Percentiles rank a stretch among this genome's conserved stretches.
phyloP scores from a whole-genome alignment of 495 filamentous ascomycete species.

The Haplographium delicatum region DNA sequence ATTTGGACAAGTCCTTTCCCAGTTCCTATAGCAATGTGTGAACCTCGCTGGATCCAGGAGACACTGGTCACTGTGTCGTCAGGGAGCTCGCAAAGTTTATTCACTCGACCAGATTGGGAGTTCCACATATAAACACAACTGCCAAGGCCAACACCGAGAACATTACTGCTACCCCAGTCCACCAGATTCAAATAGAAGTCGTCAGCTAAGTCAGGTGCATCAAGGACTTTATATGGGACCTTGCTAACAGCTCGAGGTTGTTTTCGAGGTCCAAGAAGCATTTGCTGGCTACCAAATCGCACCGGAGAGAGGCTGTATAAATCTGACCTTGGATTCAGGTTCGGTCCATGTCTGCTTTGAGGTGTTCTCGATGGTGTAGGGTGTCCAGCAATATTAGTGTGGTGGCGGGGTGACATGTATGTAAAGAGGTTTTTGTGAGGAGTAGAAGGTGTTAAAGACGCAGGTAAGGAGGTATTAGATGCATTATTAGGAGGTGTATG shows the following conservation, averaged over 20 bases:
- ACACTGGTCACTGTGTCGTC: constrained; percentile 96
- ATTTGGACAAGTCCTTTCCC: constrained; percentile 92
- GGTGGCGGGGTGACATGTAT: constrained; percentile 76
- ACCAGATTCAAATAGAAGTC: constrained; percentile 98
- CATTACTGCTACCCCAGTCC: constrained; percentile 95
- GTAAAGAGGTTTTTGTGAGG: constrained; percentile 97
- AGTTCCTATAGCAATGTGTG: constrained; percentile 91
- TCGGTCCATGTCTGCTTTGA: constrained; percentile 75
- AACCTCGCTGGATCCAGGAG: constrained; percentile 94
- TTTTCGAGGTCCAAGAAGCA: constrained; percentile 84
- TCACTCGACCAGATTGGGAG: constrained; percentile 76
- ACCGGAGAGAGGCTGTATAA: constrained; percentile 93
- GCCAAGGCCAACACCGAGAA: constrained; percentile 85
- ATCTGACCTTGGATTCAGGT: constrained; percentile 81
- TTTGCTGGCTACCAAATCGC: constrained; percentile 80
- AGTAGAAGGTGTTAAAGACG: constrained; percentile 80
- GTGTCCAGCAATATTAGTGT: constrained; percentile 58
- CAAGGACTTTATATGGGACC: constrained; percentile 94
- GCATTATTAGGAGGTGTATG: constrained; percentile 73
- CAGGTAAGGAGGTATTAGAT: constrained; percentile 51
- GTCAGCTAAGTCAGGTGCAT: constrained; percentile 92
- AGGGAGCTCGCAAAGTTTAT: constrained; percentile 85
- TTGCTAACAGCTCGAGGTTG: constrained; percentile 86
- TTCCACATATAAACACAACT: constrained; percentile 99
- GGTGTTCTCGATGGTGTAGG: constrained; percentile 87